A percentile compares a stretch with the other conserved stretches of the same genome.
These are phyloP conservation scores for Globisporangium recalcitrans DNA, from an alignment of 352 stramenopile genomes.

Conservation along the genomic window DNA sequence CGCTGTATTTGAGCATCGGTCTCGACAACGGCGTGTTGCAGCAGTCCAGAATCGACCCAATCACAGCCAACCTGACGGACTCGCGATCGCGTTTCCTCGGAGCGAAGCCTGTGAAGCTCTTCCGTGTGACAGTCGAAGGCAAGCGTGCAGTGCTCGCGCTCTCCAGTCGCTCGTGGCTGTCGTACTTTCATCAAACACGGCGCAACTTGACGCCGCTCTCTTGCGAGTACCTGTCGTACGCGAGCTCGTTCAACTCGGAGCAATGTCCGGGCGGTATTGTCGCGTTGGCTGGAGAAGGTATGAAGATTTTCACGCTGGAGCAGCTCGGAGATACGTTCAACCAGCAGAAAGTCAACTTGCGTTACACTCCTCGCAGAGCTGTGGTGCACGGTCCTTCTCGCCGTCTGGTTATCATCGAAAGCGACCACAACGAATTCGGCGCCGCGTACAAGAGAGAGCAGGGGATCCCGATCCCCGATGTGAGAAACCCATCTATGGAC, in stretches of 20 bases:
- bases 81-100: conserved; percentile 94
- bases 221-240: conserved; percentile 94
- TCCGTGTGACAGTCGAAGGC: conserved; percentile 88
- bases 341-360: conserved; percentile 91
- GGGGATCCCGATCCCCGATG: conserved; percentile 56
- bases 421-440: conserved; percentile 96
- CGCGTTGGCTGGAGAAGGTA: conserved; percentile 91
- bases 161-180: conserved; percentile 95
- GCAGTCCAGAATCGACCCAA: conserved; percentile 85
- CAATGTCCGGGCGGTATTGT: conserved; percentile 96
- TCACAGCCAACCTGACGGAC: conserved; percentile 80
- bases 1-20: conserved; percentile 81
- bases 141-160: conserved; percentile 92
- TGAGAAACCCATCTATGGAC: conserved; percentile 26
- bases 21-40: conserved; percentile 96
- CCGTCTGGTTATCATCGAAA: conserved; percentile 95
- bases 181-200: conserved; percentile 88
- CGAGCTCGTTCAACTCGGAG: conserved; percentile 94
- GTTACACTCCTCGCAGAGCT: conserved; percentile 97
- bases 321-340: conserved; percentile 96
- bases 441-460: conserved; percentile 87
- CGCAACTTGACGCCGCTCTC: conserved; percentile 93
- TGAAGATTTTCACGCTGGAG: conserved; percentile 97
- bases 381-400: conserved; percentile 85
- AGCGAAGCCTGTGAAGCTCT: conserved; percentile 92